Percentiles rank a stretch among this genome's conserved stretches.
Conservation (phyloP, 73 alveolate genomes). For the Tetrahymena borealis region DNA sequence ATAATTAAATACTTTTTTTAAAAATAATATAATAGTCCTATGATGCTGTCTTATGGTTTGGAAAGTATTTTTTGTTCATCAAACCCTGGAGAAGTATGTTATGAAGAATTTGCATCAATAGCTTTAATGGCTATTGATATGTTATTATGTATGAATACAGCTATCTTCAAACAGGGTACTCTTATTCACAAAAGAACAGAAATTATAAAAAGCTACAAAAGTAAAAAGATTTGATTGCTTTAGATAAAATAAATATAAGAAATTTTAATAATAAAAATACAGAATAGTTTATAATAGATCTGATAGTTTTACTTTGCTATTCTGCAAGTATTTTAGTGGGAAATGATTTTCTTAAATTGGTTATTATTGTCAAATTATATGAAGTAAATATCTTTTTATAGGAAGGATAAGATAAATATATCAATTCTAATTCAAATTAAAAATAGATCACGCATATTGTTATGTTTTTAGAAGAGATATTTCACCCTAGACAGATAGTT, state of each 20-base stretch:
- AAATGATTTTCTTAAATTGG: neutral
- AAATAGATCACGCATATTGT: neutral
- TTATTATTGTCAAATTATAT: neutral
- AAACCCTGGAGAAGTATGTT: neutral
- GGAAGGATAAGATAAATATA: neutral
- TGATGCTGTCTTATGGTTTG: neutral
- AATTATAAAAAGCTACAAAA: neutral
- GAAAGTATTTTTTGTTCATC: neutral
- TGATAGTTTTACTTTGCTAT: neutral
- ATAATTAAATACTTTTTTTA: neutral
- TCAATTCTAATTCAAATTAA: neutral
- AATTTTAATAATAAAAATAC: neutral
- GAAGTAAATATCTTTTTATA: neutral
- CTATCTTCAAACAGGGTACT: neutral
- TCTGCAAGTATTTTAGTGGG: neutral
- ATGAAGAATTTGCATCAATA: neutral
- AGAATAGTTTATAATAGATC: neutral
- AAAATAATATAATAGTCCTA: neutral
- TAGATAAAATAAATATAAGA: neutral
- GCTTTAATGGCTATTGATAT: neutral
- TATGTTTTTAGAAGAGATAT: neutral
- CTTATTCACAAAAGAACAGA: neutral
- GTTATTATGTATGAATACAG: neutral
- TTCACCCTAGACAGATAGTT: neutral
- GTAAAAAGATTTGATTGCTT: neutral